Evolutionary conservation across 2,329 filamentous ascomycete genomes (phyloP), one percentile per base, ranked within the genome.

Genomic region (Nemania bipapillata): DNA sequence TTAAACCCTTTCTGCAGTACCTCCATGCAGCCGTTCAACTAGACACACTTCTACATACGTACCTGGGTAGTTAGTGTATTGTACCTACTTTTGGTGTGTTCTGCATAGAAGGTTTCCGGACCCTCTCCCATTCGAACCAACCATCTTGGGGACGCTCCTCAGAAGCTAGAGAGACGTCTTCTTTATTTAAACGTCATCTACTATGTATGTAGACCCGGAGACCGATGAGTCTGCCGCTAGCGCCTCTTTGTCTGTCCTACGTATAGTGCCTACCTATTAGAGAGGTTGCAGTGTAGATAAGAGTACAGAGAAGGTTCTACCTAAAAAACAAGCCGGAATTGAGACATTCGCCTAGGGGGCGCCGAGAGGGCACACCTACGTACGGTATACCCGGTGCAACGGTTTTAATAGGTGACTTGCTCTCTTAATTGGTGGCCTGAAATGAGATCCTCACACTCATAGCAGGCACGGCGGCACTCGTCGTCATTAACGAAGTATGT

Each of bases 111-210:
- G 60, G 24, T 42, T 28, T 64, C 45, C 35, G 17, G 57, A 35
- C 60, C 62, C 26, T 55, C 57, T 32, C 61, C 30, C 56, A 35
- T 61, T 45, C 40, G 20, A 45, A 45, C 40, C n/a, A 45, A 45
- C 50, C 30, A 32, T 32, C 9, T 55, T 58, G n/a, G 55, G 47
- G 40, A 4, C 11, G 22, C 26, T 17, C 47, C 30, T 53, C 24
- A 57, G 22, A 47, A 15, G 49, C 52, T 35, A 42, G 28, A 42
- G 42, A 56, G 12, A 40, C 24, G 30, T 12, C 24, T 32, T 54
- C 52, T 55, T 65, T 68, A 64, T 60, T 49, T 52, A 37, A 69
- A 71, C 66, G 69, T 66, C 69, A 56, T 62, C 55, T 55, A 40
- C 9, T 45, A 45, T 12, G 40, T 17, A 45, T 12, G n/a, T 50